Evolutionary conservation across 306 rosid genomes (phyloP), one percentile per base, ranked within the genome.

Genomic region (Corylus avellana): DNA sequence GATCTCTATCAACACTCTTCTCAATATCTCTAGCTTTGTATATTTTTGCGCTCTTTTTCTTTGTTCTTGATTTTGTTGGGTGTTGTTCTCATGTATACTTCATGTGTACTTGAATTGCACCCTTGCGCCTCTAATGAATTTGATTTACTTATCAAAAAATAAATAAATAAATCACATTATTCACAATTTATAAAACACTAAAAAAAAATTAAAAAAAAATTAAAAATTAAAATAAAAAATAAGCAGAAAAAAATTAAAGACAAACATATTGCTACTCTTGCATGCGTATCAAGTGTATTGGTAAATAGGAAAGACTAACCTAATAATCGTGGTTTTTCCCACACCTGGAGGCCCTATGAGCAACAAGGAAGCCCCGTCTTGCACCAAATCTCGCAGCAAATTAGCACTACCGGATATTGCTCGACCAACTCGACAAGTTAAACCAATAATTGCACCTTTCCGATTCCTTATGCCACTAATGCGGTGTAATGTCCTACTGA

Each of bases 301-400:
- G 32, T 13, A 75, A 37, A 53, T 53, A 83, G 75, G 8, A 80
- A 72, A 80, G 47, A 82, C 90, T 44, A 57, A 90, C 98, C 98
- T 85, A 78, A 95, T 92, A 75, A 95, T 92, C 47, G 98, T 95
- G 79, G 98, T 92, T 87, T 94, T 94, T 78, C 97, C 97, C 27
- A 92, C 97, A 63, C 98, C 98, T 16, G 97, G 98, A 83, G 98
- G 98, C 27, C 97, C 98, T 83, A 92, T 94, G 70, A 94, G 92
- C 86, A 92, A 85, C 87, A 94, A 86, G 76, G 98, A 94, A 83
- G 92, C 80, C 35, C 97, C 97, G n/a, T 91, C 95, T 80, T 91
- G 90, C 84, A 92, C 90, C 90, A 94, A 90, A 86, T 91, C 97
- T 80, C 79, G 87, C 86, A 94, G 86, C 86, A 94, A 87, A 81